Conservation (phyloP, 805 yeast species). For the Tetrapisispora iriomotensis region DNA sequence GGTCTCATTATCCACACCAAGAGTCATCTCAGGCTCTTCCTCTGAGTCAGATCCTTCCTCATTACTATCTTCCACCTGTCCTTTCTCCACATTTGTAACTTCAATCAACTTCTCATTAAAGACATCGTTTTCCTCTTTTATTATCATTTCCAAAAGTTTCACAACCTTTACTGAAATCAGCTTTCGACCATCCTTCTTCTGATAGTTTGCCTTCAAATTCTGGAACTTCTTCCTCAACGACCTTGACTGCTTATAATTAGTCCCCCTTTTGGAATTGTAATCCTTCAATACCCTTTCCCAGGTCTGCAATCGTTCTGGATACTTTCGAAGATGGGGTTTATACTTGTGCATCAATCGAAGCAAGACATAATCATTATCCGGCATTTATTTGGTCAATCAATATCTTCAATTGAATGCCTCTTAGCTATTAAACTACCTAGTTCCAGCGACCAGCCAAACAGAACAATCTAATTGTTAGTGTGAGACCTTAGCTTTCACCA, state of each 20-base stretch:
- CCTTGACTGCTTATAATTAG: conserved; percentile 22
- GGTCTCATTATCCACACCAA: too few species aligned
- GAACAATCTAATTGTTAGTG: too few species aligned
- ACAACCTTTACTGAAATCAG: conserved; percentile 8
- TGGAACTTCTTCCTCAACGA: conserved; percentile 24
- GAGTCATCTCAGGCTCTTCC: background rate
- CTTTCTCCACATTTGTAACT: too few species aligned
- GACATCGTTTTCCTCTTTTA: background rate
- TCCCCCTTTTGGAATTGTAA: conserved; percentile 18
- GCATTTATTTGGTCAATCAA: too few species aligned
- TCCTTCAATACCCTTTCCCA: conserved; percentile 21
- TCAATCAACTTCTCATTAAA: too few species aligned
- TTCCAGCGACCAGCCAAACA: background rate
- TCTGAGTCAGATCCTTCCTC: background rate
- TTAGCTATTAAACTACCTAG: too few species aligned
- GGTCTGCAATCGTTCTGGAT: conserved; percentile 17
- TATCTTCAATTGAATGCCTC: too few species aligned
- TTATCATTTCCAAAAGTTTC: conserved; percentile 6
- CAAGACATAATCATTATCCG: conserved; percentile 13
- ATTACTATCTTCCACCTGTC: too few species aligned
- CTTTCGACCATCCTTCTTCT: conserved; percentile 2
- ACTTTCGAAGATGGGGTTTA: conserved; percentile 24
- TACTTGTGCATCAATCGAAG: conserved; percentile 16
- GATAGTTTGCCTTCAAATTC: conserved; percentile 13
- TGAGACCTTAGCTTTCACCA: too few species aligned